Base-by-base conservation (phyloP, 1,139 yeast genomes). In the Diutina ranongensis region DNA sequence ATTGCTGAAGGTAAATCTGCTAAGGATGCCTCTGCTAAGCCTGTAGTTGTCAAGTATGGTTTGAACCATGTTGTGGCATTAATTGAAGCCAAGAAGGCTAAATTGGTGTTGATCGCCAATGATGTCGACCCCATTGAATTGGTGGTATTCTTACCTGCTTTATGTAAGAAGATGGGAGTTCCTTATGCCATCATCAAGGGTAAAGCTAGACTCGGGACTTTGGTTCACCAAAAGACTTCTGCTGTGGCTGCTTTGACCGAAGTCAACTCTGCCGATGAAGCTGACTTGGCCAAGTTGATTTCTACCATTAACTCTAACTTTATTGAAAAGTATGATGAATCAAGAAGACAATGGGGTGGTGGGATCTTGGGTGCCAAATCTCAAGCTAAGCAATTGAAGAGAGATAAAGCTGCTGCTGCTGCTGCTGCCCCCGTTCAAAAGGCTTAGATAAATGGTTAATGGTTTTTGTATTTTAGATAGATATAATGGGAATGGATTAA, bases 331-430 rank as follows among this genome's bases (percentile, higher is more conserved):
- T 86, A 82, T 82, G 97, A 89, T 64, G 97, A 89, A 60, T 67
- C 77, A 68, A 89, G 94, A 80, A 87, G 86, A 76, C 95, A 87
- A 83, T 89, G 97, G 97, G 97, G 97, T 80, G 97, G 98, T 78
- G 97, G 97, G 80, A 66, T 85, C 71, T 76, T 92, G 78, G 97
- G 97, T 69, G 75, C 85, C 61, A 89, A 89, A 79, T 86, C 97
- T 61, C 77, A 75, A 62, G 92, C 79, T 61, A 84, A 82, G 75
- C 67, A 57, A 46, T 71, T 67, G 48, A 69, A 71, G 66, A 70
- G 58, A 55, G 71, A 22, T n/a, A 25, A 22, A 20, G 16, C 28
- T 16, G 42, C 42, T 25, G 42, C 42, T 15, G 42, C 42, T 15
- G 42, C 42, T 8, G 33, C 42, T 21, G 13, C 38, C 18, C 42